Evolutionary conservation across 148 eudicot genomes (phyloP).

Genomic region (Fagopyrum homotropicum): DNA sequence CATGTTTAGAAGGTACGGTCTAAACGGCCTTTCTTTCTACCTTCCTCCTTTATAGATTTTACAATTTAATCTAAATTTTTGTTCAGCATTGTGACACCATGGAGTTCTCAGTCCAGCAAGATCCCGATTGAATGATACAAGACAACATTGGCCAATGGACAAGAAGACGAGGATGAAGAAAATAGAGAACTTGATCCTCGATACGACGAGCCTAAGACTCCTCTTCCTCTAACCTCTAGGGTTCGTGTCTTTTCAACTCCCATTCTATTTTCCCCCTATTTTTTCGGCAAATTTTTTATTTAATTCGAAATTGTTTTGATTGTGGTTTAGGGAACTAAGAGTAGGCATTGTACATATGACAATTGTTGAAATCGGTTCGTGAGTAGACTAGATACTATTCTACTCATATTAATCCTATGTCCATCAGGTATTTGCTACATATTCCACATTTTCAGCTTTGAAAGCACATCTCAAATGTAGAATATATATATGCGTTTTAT

Average conservation of each 20-base stretch:
- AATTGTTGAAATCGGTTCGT: conserved; percentile 94
- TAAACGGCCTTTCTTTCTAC: too few species aligned
- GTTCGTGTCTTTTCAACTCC: conserved; percentile 21
- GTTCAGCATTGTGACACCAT: too few species aligned
- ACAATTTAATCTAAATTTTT: too few species aligned
- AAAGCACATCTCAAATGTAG: too few species aligned
- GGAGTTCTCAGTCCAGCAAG: too few species aligned
- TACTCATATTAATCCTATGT: conserved; percentile 37
- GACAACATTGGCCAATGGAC: too few species aligned
- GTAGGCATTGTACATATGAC: conserved; percentile 92
- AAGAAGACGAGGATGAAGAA: conserved; percentile 31
- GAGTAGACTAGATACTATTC: conserved; percentile 42
- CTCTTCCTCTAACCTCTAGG: conserved; percentile 70
- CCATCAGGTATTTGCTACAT: conserved; percentile 45
- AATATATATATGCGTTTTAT: too few species aligned
- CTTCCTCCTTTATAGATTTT: too few species aligned
- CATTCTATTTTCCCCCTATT: too few species aligned
- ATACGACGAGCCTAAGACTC: conserved; percentile 56
- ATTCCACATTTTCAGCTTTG: neutral
- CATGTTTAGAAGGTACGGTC: too few species aligned
- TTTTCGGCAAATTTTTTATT: neutral
- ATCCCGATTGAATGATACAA: too few species aligned
- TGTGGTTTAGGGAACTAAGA: neutral
- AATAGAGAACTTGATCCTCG: conserved; percentile 49
- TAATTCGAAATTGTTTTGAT: neutral